Conservation (phyloP, 129 eudicot species). For the Solidago caesia region DNA sequence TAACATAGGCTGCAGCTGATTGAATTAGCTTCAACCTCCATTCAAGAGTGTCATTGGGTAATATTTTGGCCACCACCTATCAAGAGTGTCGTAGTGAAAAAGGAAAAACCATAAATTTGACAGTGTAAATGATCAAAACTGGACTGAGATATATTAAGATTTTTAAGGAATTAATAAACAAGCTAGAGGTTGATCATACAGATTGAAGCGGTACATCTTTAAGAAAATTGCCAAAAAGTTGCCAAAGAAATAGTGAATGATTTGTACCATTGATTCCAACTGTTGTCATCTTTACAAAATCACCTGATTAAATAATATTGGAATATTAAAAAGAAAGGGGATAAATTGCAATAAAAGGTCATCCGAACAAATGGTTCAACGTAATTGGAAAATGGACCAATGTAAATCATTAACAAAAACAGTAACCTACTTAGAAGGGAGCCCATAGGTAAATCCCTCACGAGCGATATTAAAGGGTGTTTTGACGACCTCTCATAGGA, state of each 20-base stretch:
- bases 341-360: neutral
- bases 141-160: neutral
- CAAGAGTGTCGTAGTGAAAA: no score
- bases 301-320: constrained; percentile 47
- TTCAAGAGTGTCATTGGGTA: constrained; percentile 38
- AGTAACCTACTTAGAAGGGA: constrained; percentile 54
- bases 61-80: constrained; percentile 22
- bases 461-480: constrained; percentile 54
- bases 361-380: neutral
- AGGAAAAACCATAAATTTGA: neutral
- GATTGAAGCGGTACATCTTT: constrained; percentile 55
- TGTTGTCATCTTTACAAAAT: constrained; percentile 73
- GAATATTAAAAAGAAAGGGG: neutral
- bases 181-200: constrained; percentile 41
- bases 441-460: constrained; percentile 57
- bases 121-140: neutral
- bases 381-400: neutral
- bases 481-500: constrained; percentile 64
- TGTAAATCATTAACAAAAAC: neutral
- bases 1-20: constrained; percentile 53
- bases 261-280: constrained; percentile 36
- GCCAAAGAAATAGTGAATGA: constrained; percentile 39
- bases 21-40: constrained; percentile 65
- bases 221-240: constrained; percentile 43
- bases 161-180: neutral